Base-by-base conservation (phyloP, 2,329 filamentous ascomycete genomes). In the Aspergillus costaricaensis region DNA sequence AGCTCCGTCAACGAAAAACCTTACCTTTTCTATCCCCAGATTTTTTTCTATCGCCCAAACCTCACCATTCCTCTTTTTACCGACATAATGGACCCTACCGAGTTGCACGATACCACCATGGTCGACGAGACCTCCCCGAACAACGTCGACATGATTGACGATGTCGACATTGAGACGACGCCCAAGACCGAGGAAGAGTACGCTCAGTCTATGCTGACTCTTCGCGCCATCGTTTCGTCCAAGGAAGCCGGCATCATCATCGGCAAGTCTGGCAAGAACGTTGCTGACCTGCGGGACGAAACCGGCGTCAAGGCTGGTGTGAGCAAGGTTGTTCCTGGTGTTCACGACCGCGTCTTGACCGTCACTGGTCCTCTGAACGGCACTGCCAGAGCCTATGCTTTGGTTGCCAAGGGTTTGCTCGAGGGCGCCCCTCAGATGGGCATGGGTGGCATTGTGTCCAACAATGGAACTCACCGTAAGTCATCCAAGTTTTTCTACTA, bases 211-310 rank as follows among this genome's bases (percentile, higher is more conserved):
- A 91, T 96, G 79, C 85, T 99, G 72, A 99, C 95, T 63, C 87
- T 99, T 65, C 91, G 95, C 76, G 95, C 95, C 70, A 97, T 99
- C 76, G 95, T 99, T 68, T 97, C 95, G 36, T 97, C 95, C 77
- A 98, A 98, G 82, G 95, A 99, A 81, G 95, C 95, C 62, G 95
- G 95, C 74, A 92, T 99, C 72, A 98, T 99, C 79, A 99, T 99
- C 78, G 95, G 95, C 79, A 99, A 99, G 82, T 92, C 90, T 60
- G 95, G 95, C 75, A 96, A 98, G 85, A 98, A 99, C 73, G 95
- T 99, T 58, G 95, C 95, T 51, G 94, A 98, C 74, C 85, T 99
- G 65, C 90, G 95, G 74, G 94, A 99, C 72, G 94, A 98, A 81
- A 99, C 95, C 67, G 95, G 94, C 62, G 95, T 99, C 71, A 96